Evolutionary conservation across 2,329 filamentous ascomycete genomes (phyloP).

Genomic region (Aspergillus sp.): DNA sequence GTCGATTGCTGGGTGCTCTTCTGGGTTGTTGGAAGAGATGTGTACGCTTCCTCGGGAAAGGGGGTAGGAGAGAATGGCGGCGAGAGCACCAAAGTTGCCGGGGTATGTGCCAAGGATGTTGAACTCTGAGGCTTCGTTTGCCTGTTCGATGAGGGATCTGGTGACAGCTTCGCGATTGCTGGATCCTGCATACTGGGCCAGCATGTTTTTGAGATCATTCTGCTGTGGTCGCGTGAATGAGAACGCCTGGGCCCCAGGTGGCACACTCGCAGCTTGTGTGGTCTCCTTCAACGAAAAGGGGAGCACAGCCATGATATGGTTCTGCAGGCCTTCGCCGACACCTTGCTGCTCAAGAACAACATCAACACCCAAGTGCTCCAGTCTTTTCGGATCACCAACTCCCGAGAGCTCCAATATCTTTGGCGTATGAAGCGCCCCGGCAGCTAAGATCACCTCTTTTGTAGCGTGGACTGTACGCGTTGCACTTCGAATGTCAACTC

Average conservation of each 20-base stretch:
- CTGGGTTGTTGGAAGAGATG: background rate
- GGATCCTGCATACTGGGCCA: background rate
- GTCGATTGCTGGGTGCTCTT: background rate
- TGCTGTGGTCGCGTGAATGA: background rate
- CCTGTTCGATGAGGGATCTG: background rate
- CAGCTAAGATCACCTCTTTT: constrained; percentile 63
- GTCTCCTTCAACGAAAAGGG: background rate
- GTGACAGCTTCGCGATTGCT: background rate
- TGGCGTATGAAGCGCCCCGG: constrained; percentile 61
- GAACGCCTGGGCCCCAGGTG: background rate
- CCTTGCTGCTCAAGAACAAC: background rate
- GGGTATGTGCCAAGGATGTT: background rate
- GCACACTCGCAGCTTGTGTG: background rate
- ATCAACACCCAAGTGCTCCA: background rate
- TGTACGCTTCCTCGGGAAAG: background rate
- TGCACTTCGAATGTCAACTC: background rate
- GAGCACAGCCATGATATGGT: background rate
- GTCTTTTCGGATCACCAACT: constrained; percentile 52
- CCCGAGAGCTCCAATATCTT: constrained; percentile 66
- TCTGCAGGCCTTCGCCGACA: background rate
- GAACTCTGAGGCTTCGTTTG: background rate
- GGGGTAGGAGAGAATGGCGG: background rate
- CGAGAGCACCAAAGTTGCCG: background rate
- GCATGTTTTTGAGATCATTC: background rate
- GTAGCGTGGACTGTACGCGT: constrained; percentile 36